phyloP scores from a whole-genome alignment of 78 protist genomes.

The Dictyostelium capitatum region DNA sequence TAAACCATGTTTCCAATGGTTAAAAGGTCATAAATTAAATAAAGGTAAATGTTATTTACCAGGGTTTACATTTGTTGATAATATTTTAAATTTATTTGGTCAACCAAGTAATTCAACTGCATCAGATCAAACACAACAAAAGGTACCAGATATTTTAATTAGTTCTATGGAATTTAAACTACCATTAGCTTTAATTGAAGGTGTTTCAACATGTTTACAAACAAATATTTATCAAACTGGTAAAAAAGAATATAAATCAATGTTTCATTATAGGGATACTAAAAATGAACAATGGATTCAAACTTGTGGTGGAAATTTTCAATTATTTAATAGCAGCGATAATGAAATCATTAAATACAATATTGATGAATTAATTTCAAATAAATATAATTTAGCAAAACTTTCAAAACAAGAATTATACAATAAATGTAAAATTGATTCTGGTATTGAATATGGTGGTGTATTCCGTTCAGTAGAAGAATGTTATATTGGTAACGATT shows the following conservation, averaged over 20 bases:
- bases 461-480: background rate
- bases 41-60: background rate
- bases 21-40: constrained; percentile 1
- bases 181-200: constrained; percentile 7
- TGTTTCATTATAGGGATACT: background rate
- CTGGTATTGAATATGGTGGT: background rate
- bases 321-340: background rate
- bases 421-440: background rate
- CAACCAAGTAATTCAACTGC: too few species aligned
- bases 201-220: background rate
- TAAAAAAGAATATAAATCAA: background rate
- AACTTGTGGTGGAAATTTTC: background rate
- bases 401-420: background rate
- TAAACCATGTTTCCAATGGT: background rate
- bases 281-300: background rate
- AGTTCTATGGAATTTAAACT: background rate
- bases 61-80: background rate
- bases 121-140: background rate
- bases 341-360: background rate
- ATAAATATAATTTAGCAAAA: constrained; percentile 16
- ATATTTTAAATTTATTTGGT: background rate
- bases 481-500: constrained; percentile 10
- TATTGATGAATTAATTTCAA: background rate
- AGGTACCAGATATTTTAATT: background rate
- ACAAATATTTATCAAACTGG: background rate